Evolutionary conservation across 306 rosid species (phyloP).

Genomic region (Senna tora): DNA sequence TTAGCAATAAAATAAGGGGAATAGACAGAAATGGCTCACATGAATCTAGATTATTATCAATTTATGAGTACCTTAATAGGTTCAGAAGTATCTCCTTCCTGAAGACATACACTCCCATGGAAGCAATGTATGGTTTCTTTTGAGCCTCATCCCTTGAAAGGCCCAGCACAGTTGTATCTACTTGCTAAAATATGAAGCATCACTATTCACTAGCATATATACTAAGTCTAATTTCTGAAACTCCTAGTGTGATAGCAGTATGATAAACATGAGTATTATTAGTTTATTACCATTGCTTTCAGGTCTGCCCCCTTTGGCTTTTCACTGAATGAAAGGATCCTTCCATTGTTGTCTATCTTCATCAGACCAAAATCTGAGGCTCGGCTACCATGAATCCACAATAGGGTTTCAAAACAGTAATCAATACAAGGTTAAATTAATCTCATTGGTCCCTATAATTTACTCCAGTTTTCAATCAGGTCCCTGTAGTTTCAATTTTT

Average conservation of each 20-base stretch:
- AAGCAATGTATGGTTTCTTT: slow-evolving; percentile 92
- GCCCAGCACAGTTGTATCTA: slow-evolving; percentile 92
- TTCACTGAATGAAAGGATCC: slow-evolving; percentile 73
- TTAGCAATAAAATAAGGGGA: slow-evolving; percentile 45
- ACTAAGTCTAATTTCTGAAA: slow-evolving; percentile 29
- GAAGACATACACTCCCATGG: slow-evolving; percentile 98
- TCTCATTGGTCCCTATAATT: too few species aligned
- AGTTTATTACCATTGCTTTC: slow-evolving; percentile 93
- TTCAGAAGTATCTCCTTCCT: slow-evolving; percentile 96
- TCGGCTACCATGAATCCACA: slow-evolving; percentile 61
- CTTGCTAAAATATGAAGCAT: slow-evolving; percentile 54
- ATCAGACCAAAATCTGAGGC: slow-evolving; percentile 99
- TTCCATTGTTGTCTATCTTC: slow-evolving; percentile 87
- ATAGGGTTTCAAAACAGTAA: slow-evolving; percentile 29
- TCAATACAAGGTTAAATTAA: too few species aligned
- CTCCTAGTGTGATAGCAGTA: slow-evolving; percentile 17
- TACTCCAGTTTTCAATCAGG: too few species aligned
- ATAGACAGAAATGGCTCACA: slow-evolving; percentile 19
- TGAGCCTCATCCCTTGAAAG: slow-evolving; percentile 78
- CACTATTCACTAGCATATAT: slow-evolving; percentile 40
- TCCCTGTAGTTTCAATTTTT: too few species aligned
- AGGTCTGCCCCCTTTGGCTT: slow-evolving; percentile 82
- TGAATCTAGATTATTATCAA: not conserved
- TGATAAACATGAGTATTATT: slow-evolving; percentile 39
- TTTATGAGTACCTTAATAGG: slow-evolving; percentile 65